Evolutionary conservation across 2,329 filamentous ascomycete species (phyloP).

Genomic region (Magnaporthales sp.): DNA sequence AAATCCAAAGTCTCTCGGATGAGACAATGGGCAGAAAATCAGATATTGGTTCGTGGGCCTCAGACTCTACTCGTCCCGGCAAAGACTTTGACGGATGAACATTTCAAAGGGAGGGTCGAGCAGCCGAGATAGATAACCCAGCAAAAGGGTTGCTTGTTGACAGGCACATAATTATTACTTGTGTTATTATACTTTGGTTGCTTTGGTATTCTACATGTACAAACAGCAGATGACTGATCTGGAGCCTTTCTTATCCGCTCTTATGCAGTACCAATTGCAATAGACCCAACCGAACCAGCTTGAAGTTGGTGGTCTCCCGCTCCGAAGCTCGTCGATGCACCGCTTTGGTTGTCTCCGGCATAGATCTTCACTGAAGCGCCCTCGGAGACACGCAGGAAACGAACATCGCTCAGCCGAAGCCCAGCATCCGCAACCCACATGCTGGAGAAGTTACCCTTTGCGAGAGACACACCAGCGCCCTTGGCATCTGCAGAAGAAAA

Average conservation of each 20-base stretch:
- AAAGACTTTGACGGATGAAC: background rate
- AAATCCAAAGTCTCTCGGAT: slow-evolving; percentile 15
- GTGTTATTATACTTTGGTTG: background rate
- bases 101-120: background rate
- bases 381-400: background rate
- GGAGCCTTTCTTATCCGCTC: background rate
- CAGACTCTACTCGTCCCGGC: slow-evolving; percentile 25
- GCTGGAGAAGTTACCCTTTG: background rate
- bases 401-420: background rate
- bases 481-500: background rate
- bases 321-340: background rate
- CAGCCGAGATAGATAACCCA: background rate
- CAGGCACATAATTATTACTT: background rate
- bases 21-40: slow-evolving; percentile 22
- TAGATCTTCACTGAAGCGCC: background rate
- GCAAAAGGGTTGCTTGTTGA: too few species aligned
- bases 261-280: background rate
- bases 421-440: background rate
- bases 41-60: slow-evolving; percentile 22
- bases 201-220: background rate
- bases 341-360: background rate
- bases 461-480: background rate
- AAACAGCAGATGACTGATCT: background rate
- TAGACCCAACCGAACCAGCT: background rate
- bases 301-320: background rate